These are phyloP conservation scores for Myriosclerotinia scirpicola DNA, from an alignment of 2,329 filamentous ascomycete genomes.

Conservation along the genomic window DNA sequence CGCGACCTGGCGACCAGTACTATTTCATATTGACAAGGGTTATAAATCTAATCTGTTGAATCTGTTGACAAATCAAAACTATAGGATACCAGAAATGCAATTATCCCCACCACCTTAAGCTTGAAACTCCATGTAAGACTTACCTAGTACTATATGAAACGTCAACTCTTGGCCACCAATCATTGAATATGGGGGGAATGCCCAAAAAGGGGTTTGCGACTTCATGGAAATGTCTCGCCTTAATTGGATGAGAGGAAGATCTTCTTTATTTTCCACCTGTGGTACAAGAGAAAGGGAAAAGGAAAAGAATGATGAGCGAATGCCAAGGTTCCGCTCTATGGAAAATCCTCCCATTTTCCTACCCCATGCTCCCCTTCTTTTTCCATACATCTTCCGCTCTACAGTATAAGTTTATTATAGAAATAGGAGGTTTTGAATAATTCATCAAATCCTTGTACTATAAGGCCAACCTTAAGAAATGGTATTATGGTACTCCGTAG, in stretches of 20 bases:
- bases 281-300: background rate
- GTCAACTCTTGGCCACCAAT: slow-evolving; percentile 11
- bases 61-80: slow-evolving; percentile 10
- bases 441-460: background rate
- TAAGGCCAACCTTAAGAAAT: background rate
- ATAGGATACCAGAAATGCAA: background rate
- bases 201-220: slow-evolving; percentile 1
- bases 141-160: slow-evolving; percentile 7
- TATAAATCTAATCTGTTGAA: background rate
- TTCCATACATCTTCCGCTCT: background rate
- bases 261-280: background rate
- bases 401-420: too few relatives aligned
- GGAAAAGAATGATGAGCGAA: background rate
- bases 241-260: background rate
- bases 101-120: background rate
- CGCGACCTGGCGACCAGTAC: background rate
- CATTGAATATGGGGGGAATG: background rate
- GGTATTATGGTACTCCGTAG: background rate
- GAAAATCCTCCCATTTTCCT: background rate
- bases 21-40: background rate
- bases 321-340: background rate
- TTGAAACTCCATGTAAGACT: slow-evolving; percentile 8
- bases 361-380: background rate
- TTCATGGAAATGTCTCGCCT: slow-evolving; percentile 5
- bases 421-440: background rate